Evolutionary conservation across 139 green algal genomes (phyloP).

Genomic region (Haematococcus lacustris): DNA sequence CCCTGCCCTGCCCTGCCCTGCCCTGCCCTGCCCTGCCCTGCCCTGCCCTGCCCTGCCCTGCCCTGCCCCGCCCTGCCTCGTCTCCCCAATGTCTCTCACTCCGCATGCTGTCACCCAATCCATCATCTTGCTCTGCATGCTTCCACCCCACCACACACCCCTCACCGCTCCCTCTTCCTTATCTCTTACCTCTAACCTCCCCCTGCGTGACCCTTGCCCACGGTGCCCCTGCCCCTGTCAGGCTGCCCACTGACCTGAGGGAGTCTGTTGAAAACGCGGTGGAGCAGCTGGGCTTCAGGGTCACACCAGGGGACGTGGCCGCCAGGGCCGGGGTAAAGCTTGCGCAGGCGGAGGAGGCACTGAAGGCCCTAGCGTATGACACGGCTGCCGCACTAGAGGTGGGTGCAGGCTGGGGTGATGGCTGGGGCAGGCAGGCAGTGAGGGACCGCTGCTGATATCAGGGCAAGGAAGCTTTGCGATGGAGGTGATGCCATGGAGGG

Average conservation of each 20-base stretch:
- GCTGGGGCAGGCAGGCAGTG: too few relatives aligned
- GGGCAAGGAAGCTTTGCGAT: too few relatives aligned
- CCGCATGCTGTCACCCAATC: too few relatives aligned
- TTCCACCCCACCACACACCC: background rate
- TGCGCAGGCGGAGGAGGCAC: conserved; percentile 56
- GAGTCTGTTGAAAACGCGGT: conserved; percentile 50
- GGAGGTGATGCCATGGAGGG: too few relatives aligned
- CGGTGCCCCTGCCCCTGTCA: background rate
- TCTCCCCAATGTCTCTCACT: too few relatives aligned
- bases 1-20: too few relatives aligned
- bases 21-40: too few relatives aligned
- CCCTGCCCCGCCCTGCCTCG: too few relatives aligned
- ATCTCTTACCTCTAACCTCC: background rate
- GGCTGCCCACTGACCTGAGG: conserved; percentile 23
- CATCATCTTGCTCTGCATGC: background rate
- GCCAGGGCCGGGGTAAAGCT: conserved; percentile 54
- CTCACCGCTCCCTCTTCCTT: background rate
- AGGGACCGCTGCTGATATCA: too few relatives aligned
- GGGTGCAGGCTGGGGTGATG: too few relatives aligned
- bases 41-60: too few relatives aligned
- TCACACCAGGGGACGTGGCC: conserved; percentile 63
- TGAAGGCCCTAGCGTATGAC: conserved; percentile 81
- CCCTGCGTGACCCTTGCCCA: background rate
- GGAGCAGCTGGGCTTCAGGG: conserved; percentile 33
- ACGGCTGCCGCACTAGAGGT: conserved; percentile 65